These are phyloP conservation scores for Fusarium penzigii DNA, from an alignment of 2,329 filamentous ascomycete genomes.

Conservation along the genomic window DNA sequence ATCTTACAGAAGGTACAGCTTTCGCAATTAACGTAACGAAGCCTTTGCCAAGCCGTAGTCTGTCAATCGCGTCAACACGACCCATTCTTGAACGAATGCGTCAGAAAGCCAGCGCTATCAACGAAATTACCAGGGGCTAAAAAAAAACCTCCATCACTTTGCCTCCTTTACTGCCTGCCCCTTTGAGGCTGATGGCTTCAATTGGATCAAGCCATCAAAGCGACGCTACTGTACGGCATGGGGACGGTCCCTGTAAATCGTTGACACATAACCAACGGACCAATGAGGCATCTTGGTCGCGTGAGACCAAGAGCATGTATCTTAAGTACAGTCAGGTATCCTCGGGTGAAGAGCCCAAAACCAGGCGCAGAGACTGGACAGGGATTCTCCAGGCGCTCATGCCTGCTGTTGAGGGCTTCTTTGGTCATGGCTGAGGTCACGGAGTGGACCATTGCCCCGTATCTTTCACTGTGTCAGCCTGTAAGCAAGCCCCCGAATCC, in stretches of 20 bases:
- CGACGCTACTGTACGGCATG: neutral
- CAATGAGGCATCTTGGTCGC: neutral
- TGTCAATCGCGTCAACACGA: neutral
- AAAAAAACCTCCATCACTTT: constrained; percentile 10
- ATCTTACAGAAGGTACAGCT: neutral
- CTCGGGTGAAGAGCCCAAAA: neutral
- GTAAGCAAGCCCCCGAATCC: constrained; percentile 21
- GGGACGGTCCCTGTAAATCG: neutral
- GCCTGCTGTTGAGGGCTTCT: neutral
- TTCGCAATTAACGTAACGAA: neutral
- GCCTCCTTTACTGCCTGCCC: constrained; percentile 14
- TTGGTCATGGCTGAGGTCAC: constrained; percentile 24
- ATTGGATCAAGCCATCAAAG: neutral
- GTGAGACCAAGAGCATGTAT: neutral
- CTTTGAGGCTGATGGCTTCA: constrained; percentile 21
- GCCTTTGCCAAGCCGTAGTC: neutral
- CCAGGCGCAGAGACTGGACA: neutral
- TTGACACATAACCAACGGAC: neutral
- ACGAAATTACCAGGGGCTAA: constrained; percentile 11
- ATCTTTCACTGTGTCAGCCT: constrained; percentile 3
- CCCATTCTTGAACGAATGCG: neutral
- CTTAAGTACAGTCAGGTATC: neutral
- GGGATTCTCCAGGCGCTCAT: constrained; percentile 28
- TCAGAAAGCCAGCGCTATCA: constrained; percentile 4
- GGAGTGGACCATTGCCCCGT: constrained; percentile 21